Conservation (phyloP, 139 green algal species). For the Chlorokybus atmophyticus region DNA sequence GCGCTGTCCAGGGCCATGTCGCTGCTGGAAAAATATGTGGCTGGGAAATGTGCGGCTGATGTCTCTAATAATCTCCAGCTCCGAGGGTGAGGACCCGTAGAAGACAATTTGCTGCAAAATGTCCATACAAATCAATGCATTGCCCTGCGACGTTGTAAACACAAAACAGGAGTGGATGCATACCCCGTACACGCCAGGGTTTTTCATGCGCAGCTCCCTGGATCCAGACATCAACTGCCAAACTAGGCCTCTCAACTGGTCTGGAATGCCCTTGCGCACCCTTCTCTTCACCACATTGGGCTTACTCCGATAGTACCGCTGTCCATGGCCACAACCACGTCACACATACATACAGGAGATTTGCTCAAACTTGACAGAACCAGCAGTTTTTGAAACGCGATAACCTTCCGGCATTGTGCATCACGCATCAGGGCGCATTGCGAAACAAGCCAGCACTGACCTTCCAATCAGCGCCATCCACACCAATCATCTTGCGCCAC, state of each 20-base stretch:
- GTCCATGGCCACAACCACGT: too few relatives aligned
- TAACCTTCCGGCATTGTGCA: too few relatives aligned
- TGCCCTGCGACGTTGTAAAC: neutral
- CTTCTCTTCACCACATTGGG: conserved; percentile 16
- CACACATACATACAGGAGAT: too few relatives aligned
- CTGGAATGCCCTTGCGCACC: conserved; percentile 26
- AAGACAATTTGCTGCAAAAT: conserved; percentile 30
- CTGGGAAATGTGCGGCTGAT: conserved; percentile 57
- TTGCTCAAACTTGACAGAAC: too few relatives aligned
- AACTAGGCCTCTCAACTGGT: conserved; percentile 27
- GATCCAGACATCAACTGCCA: conserved; percentile 36
- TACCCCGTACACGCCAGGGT: conserved; percentile 29
- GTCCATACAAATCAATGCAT: too few relatives aligned
- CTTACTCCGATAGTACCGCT: conserved; percentile 8
- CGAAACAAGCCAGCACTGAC: too few relatives aligned
- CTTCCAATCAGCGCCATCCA: conserved; percentile 17
- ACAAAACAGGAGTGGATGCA: neutral
- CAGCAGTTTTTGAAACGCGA: too few relatives aligned
- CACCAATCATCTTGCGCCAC: conserved; percentile 26
- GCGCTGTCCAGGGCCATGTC: conserved; percentile 50
- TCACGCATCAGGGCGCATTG: too few relatives aligned
- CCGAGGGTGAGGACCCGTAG: conserved; percentile 17
- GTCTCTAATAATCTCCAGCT: conserved; percentile 25
- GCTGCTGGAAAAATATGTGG: conserved; percentile 58
- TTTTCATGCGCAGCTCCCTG: conserved; percentile 23